phyloP scores from a whole-genome alignment of 2,329 filamentous ascomycete genomes.

The Phialophora macrospora region DNA sequence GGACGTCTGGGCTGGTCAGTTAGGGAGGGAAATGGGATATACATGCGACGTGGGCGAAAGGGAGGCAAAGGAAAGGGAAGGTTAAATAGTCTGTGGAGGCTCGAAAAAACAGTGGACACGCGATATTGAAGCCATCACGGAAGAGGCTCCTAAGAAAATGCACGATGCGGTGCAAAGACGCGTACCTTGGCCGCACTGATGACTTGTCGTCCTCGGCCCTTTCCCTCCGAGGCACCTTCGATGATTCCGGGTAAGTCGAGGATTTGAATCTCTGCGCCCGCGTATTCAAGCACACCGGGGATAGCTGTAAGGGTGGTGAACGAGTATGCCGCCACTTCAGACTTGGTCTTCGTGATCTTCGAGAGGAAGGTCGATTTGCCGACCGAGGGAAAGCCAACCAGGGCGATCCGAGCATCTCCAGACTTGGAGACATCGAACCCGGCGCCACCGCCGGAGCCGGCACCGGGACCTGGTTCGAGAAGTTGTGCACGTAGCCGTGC shows the following conservation, averaged over 20 bases:
- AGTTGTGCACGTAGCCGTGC: slow-evolving; percentile 92
- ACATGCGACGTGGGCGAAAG: background rate
- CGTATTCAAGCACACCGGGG: slow-evolving; percentile 95
- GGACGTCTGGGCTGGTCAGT: slow-evolving; percentile 35
- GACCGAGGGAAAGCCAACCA: slow-evolving; percentile 98
- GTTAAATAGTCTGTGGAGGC: no score
- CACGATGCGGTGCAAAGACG: background rate
- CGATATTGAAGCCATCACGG: background rate
- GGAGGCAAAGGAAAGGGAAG: no score
- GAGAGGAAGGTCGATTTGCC: slow-evolving; percentile 99
- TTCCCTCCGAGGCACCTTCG: slow-evolving; percentile 92
- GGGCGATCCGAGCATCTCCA: slow-evolving; percentile 92
- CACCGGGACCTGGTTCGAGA: slow-evolving; percentile 82
- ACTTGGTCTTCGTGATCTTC: slow-evolving; percentile 97
- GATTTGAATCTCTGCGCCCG: slow-evolving; percentile 96
- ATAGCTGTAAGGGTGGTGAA: slow-evolving; percentile 98
- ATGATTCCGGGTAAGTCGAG: slow-evolving; percentile 98
- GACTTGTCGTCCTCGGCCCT: slow-evolving; percentile 92
- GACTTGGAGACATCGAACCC: slow-evolving; percentile 94
- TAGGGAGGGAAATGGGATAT: background rate
- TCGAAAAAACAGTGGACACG: no score
- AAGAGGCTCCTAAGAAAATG: background rate
- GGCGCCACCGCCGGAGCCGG: slow-evolving; percentile 75
- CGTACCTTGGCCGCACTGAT: slow-evolving; percentile 87
- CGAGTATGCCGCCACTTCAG: slow-evolving; percentile 91